Evolutionary conservation across 192 early-diverging fungal species (phyloP).

Genomic region (Coemansia sp.): DNA sequence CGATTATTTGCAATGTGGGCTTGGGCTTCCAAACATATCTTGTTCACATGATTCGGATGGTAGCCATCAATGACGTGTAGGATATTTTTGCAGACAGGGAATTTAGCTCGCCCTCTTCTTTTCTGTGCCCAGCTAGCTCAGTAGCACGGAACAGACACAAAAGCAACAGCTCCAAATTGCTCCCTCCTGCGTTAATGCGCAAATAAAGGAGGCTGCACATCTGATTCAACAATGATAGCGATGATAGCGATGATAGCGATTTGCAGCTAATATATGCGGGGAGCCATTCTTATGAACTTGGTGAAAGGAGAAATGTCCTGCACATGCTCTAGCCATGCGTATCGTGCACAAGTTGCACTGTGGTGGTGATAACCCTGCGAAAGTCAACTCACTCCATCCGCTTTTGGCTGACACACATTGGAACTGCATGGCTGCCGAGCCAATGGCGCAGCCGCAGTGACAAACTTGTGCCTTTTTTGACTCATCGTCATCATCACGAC

Average conservation of each 20-base stretch:
- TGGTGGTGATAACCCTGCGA: neutral
- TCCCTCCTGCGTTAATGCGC: too few relatives aligned
- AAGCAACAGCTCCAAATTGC: too few relatives aligned
- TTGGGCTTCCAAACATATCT: neutral
- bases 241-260: too few relatives aligned
- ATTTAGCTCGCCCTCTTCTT: too few relatives aligned
- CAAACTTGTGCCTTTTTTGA: neutral
- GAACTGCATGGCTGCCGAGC: neutral
- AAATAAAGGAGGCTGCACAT: too few relatives aligned
- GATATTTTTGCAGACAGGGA: too few relatives aligned
- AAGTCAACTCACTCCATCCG: conserved; percentile 5
- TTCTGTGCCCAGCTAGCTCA: too few relatives aligned
- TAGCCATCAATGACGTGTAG: too few relatives aligned
- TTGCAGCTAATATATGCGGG: conserved; percentile 9
- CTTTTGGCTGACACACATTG: neutral
- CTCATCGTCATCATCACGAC: too few relatives aligned
- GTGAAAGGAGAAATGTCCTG: neutral
- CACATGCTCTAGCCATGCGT: neutral
- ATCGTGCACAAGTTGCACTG: neutral
- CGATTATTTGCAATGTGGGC: too few relatives aligned
- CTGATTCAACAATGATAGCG: too few relatives aligned
- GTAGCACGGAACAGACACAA: too few relatives aligned
- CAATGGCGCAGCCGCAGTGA: neutral
- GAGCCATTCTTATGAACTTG: neutral
- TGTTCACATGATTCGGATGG: neutral